These are phyloP conservation scores for Penicillium crystallinum DNA, from an alignment of 495 filamentous ascomycete genomes.

Conservation along the genomic window DNA sequence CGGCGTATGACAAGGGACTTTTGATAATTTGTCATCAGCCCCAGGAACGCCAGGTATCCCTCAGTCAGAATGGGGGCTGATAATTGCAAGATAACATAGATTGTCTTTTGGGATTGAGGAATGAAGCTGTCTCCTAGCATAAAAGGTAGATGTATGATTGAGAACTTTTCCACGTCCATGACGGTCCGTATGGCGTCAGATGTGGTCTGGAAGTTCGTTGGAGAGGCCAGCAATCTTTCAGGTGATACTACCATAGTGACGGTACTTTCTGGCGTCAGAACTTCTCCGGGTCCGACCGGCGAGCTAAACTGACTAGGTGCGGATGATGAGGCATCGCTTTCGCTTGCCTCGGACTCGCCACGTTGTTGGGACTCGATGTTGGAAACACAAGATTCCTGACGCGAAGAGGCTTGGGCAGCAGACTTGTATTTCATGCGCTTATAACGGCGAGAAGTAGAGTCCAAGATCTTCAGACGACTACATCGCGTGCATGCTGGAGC, in stretches of 20 bases:
- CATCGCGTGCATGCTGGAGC: conserved; percentile 23
- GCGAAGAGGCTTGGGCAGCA: conserved; percentile 13
- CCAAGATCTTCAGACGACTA: conserved; percentile 21
- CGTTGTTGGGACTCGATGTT: conserved; percentile 12
- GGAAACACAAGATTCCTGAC: conserved; percentile 19
- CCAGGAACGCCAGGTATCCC: conserved; percentile 24
- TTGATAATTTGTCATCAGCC: conserved; percentile 24
- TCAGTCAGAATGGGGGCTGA: conserved; percentile 20
- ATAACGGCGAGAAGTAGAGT: conserved; percentile 17
- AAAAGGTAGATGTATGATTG: conserved; percentile 23
- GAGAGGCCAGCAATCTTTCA: conserved; percentile 16
- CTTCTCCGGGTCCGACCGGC: conserved; percentile 1
- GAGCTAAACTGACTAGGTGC: conserved; percentile 6
- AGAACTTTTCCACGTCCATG: conserved; percentile 19
- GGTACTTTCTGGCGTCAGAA: conserved; percentile 1
- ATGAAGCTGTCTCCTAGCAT: conserved; percentile 19
- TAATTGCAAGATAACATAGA: conserved; percentile 18
- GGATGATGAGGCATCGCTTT: conserved; percentile 1
- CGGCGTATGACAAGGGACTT: conserved; percentile 20
- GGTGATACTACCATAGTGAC: conserved; percentile 8
- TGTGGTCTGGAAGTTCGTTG: conserved; percentile 14
- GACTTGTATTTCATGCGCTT: conserved; percentile 20
- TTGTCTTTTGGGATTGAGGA: conserved; percentile 11
- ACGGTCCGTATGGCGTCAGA: conserved; percentile 25
- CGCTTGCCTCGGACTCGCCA: conserved; percentile 1